These are phyloP conservation scores for Phtheirospermum japonicum DNA, from an alignment of 257 asterid genomes.

Conservation along the genomic window DNA sequence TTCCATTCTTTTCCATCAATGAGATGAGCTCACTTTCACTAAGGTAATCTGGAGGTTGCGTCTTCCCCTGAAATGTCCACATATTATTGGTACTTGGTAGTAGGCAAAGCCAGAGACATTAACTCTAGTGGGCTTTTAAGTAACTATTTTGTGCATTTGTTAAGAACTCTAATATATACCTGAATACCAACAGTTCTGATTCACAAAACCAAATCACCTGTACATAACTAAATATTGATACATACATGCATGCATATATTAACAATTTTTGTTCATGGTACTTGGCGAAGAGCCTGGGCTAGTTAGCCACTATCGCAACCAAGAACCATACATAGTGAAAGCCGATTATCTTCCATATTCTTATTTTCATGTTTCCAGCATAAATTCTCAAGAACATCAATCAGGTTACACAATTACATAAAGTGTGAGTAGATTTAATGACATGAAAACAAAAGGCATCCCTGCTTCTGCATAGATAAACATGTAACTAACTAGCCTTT, in stretches of 20 bases:
- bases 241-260: neutral
- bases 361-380: constrained; percentile 3
- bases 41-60: constrained; percentile 80
- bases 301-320: constrained; percentile 15
- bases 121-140: neutral
- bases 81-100: constrained; percentile 7
- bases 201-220: neutral
- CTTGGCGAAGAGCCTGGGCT: constrained; percentile 7
- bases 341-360: neutral
- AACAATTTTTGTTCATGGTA: constrained; percentile 3
- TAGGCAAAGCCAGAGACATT: constrained; percentile 9
- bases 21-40: constrained; percentile 90
- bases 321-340: neutral
- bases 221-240: neutral
- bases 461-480: constrained; percentile 3
- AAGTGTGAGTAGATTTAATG: neutral
- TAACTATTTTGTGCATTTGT: constrained; percentile 4
- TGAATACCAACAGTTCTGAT: constrained; percentile 7
- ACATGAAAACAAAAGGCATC: constrained; percentile 4
- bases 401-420: neutral
- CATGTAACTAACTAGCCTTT: neutral
- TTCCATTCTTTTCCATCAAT: constrained; percentile 87
- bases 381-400: constrained; percentile 13
- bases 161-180: neutral
- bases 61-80: constrained; percentile 59